Conservation (phyloP, 176 grass and related monocot genomes). For the Zea luxurians region DNA sequence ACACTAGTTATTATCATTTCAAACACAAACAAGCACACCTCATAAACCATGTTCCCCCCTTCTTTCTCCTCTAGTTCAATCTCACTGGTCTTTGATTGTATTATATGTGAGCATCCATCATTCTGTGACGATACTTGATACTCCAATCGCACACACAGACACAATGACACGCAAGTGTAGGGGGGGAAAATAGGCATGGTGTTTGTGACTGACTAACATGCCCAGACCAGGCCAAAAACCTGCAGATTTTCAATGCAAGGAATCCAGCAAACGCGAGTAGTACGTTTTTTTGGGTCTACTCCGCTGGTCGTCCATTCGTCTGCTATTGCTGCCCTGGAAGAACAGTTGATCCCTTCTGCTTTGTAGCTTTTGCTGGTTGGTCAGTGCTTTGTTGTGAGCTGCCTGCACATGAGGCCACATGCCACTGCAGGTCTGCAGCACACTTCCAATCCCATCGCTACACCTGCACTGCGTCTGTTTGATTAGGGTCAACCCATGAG, state of each 20-base stretch:
- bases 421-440: background rate
- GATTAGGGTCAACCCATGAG: slow-evolving; percentile 4
- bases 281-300: slow-evolving; percentile 4
- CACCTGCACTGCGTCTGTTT: slow-evolving; percentile 25
- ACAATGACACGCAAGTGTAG: slow-evolving; percentile 38
- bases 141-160: slow-evolving; percentile 32
- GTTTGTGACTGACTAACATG: slow-evolving; percentile 34
- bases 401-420: slow-evolving; percentile 51
- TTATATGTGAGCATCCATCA: slow-evolving; percentile 61
- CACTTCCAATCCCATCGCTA: background rate
- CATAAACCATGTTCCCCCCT: slow-evolving; percentile 32
- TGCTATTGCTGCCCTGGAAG: slow-evolving; percentile 8
- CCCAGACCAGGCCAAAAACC: background rate
- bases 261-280: slow-evolving; percentile 31
- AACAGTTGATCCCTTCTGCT: slow-evolving; percentile 24
- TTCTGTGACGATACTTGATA: slow-evolving; percentile 48
- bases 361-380: slow-evolving; percentile 27
- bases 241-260: slow-evolving; percentile 18
- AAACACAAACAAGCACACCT: too few relatives aligned
- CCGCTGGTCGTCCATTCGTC: background rate
- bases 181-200: slow-evolving; percentile 1
- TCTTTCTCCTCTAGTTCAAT: slow-evolving; percentile 27
- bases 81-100: slow-evolving; percentile 56
- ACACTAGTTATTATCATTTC: too few relatives aligned
- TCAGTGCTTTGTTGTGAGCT: slow-evolving; percentile 19